Evolutionary conservation across 2,329 filamentous ascomycete species (phyloP).

Genomic region (Bipolaris gigantea): DNA sequence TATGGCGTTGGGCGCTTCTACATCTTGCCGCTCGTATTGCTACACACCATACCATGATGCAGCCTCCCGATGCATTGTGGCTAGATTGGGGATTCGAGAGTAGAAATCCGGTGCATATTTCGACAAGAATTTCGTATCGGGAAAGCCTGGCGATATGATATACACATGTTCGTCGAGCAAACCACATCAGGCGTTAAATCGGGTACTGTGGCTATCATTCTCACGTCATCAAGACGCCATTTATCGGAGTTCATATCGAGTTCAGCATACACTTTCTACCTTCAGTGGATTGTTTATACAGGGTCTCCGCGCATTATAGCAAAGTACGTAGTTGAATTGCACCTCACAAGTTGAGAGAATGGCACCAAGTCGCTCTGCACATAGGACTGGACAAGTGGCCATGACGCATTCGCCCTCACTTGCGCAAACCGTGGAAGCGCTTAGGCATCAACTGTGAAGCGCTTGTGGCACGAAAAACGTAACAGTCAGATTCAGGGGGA

Average conservation of each 20-base stretch:
- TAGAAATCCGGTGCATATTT: not conserved
- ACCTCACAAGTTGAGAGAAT: not conserved
- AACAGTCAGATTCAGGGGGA: not conserved
- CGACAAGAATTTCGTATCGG: not conserved
- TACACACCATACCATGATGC: not conserved
- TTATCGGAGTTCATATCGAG: not conserved
- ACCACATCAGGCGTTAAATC: not conserved
- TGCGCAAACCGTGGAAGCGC: constrained; percentile 1
- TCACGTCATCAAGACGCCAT: not conserved
- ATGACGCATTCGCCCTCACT: not conserved
- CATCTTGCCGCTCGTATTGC: not conserved
- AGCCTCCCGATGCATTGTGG: not conserved
- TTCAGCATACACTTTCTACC: not conserved
- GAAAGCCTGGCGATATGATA: not conserved
- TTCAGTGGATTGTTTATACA: not conserved
- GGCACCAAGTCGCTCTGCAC: not conserved
- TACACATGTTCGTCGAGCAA: not conserved
- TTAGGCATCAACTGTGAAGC: not conserved
- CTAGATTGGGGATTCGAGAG: not conserved
- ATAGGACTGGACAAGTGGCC: not conserved
- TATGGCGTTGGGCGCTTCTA: not conserved
- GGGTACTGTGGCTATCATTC: not conserved
- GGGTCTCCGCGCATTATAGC: not conserved
- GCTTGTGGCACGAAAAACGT: not conserved
- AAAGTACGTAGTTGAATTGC: not conserved